Evolutionary conservation across 1,284 basidiomycete genomes (phyloP), one percentile per base, ranked within the genome.

Genomic region (Lentinula novae-zelandiae): DNA sequence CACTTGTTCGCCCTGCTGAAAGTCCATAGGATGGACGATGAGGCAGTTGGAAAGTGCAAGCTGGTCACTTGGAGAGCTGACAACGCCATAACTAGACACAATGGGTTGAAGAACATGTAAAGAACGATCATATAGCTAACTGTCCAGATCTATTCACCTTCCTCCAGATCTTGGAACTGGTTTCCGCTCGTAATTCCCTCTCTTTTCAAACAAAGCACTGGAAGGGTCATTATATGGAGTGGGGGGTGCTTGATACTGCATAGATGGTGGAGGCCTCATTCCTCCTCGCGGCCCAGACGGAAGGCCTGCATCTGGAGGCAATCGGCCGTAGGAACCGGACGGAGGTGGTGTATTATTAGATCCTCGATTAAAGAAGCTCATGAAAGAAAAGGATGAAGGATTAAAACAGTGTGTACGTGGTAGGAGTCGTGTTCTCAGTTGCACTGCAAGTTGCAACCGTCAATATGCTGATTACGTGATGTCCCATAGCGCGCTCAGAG

Each of bases 41-140:
- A 96, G 72, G 64, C 91, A 87, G 72, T 95, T 96, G n/a, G 85
- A 84, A 62, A 94, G 77, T 0, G 93, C 94, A 38, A 94, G 81
- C 10, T 81, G 69, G 53, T 87, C 82, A 66, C 76, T 86, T 0
- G 89, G 87, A 58, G 80, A 76, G 27, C 74, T 68, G 5, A 81
- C 81, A 17, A 92, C 86, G 17, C 71, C 71, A 68, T 82, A 92
- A 27, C 87, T 89, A 8, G 44, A 44, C 57, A 65, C 7, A 57
- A 42, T n/a, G n/a, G 17, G 17, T 38, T 52, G 13, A 31, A 31
- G 13, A 5, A 27, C 27, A 27, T 27, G 27, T 27, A 27, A 27
- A 27, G 27, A 2, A 20, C 38, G 5, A 40, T 5, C 38, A 46
- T 13, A 57, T n/a, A 12, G 22, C 17, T 20, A 22, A 20, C 9